These are phyloP conservation scores for Colletotrichum sidae DNA, from an alignment of 2,329 filamentous ascomycete species.

Conservation along the genomic window DNA sequence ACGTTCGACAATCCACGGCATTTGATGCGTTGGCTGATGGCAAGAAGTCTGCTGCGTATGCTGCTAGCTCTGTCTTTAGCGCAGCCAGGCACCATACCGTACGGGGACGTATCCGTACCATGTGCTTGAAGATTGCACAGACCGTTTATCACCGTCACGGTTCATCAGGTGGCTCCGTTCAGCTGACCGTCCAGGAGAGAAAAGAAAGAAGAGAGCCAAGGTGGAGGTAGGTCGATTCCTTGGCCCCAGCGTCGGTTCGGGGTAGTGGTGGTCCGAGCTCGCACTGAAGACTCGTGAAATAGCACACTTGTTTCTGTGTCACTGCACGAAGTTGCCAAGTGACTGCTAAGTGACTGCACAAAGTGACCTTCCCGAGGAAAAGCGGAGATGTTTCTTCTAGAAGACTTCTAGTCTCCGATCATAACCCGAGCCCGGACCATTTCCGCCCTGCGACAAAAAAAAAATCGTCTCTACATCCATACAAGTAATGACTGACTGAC, in stretches of 20 bases:
- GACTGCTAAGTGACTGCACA: no score
- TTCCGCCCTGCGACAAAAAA: slow-evolving; percentile 8
- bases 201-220: no score
- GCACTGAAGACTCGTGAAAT: not conserved
- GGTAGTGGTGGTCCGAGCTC: slow-evolving; percentile 16
- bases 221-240: no score
- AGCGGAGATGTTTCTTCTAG: slow-evolving; percentile 10
- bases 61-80: not conserved
- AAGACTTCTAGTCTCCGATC: slow-evolving; percentile 34
- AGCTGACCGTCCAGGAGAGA: slow-evolving; percentile 25
- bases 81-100: not conserved
- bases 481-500: slow-evolving; percentile 2
- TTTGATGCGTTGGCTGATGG: slow-evolving; percentile 29
- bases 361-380: not conserved
- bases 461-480: not conserved
- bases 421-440: slow-evolving; percentile 19
- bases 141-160: not conserved
- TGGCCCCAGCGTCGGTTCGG: slow-evolving; percentile 32
- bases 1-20: slow-evolving; percentile 3
- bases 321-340: no score
- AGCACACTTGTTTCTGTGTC: no score
- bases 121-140: not conserved
- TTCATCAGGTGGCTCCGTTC: slow-evolving; percentile 14
- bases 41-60: slow-evolving; percentile 3
- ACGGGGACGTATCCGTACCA: no score